Percentiles rank a stretch among this genome's conserved stretches.
These are phyloP conservation scores for Thyridium curvatum DNA, from an alignment of 2,329 filamentous ascomycete species.

Conservation along the genomic window DNA sequence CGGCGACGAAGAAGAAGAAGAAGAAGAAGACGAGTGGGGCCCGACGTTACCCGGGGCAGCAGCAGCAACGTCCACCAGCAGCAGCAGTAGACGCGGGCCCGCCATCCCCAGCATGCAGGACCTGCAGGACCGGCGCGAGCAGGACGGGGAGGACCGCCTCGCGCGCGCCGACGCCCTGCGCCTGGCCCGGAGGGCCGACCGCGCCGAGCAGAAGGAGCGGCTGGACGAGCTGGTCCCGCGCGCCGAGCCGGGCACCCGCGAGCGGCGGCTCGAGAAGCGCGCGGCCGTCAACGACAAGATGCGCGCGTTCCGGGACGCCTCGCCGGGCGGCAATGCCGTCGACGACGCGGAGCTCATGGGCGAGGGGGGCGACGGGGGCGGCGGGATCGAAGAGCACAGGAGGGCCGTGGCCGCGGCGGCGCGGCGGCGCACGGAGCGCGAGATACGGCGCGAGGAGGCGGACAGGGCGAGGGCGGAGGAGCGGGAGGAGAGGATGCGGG, in stretches of 20 bases:
- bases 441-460: constrained; percentile 45
- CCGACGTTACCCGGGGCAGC: constrained; percentile 32
- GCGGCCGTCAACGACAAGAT: constrained; percentile 66
- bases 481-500: constrained; percentile 67
- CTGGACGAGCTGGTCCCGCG: constrained; percentile 79
- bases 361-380: constrained; percentile 56
- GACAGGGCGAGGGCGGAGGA: constrained; percentile 66
- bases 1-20: constrained; percentile 29
- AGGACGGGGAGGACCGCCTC: constrained; percentile 41
- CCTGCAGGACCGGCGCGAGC: constrained; percentile 54
- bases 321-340: constrained; percentile 45
- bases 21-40: constrained; percentile 57
- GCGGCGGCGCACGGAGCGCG: constrained; percentile 74
- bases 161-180: constrained; percentile 46
- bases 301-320: constrained; percentile 64
- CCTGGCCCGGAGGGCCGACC: constrained; percentile 56
- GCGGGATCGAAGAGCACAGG: constrained; percentile 59
- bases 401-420: constrained; percentile 58
- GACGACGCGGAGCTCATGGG: constrained; percentile 75
- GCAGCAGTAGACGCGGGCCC: constrained; percentile 46
- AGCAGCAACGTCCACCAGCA: constrained; percentile 37
- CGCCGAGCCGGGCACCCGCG: constrained; percentile 74
- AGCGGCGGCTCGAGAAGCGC: constrained; percentile 83
- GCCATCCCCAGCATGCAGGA: constrained; percentile 69
- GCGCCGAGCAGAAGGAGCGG: constrained; percentile 59